Conservation (phyloP, 768 basidiomycete genomes). For the Dictyophora rubrovolvata region DNA sequence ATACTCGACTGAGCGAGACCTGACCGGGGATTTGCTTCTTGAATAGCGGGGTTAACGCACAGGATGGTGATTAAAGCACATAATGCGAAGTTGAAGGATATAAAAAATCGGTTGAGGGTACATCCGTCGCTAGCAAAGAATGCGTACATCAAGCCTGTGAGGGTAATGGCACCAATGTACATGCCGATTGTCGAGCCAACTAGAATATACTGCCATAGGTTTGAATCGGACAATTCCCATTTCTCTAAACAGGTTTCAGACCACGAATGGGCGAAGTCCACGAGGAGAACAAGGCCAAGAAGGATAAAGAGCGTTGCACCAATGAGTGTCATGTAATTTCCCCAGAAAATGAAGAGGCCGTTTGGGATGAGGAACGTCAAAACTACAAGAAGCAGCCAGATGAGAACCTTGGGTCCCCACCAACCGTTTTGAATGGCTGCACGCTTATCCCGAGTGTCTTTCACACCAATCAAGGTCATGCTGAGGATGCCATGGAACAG, state of each 20-base stretch:
- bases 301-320: slow-evolving; percentile 94
- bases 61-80: slow-evolving; percentile 71
- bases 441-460: slow-evolving; percentile 84
- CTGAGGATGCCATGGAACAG: slow-evolving; percentile 82
- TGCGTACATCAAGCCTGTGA: slow-evolving; percentile 82
- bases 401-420: slow-evolving; percentile 96
- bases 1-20: slow-evolving; percentile 92
- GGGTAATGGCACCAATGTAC: slow-evolving; percentile 74
- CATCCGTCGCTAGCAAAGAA: slow-evolving; percentile 87
- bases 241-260: slow-evolving; percentile 93
- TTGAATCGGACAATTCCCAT: slow-evolving; percentile 83
- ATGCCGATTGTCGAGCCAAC: slow-evolving; percentile 85
- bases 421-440: slow-evolving; percentile 97
- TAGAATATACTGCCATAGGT: slow-evolving; percentile 93
- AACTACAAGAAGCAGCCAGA: slow-evolving; percentile 76
- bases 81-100: slow-evolving; percentile 83
- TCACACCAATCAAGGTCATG: slow-evolving; percentile 70
- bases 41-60: slow-evolving; percentile 76
- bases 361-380: slow-evolving; percentile 94
- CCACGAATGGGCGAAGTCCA: slow-evolving; percentile 99
- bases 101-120: slow-evolving; percentile 92
- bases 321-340: slow-evolving; percentile 82
- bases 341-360: slow-evolving; percentile 97
- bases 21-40: slow-evolving; percentile 87
- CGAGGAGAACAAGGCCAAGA: slow-evolving; percentile 90